Evolutionary conservation across 2,329 filamentous ascomycete species (phyloP).

Genomic region (Botrytis medusae): DNA sequence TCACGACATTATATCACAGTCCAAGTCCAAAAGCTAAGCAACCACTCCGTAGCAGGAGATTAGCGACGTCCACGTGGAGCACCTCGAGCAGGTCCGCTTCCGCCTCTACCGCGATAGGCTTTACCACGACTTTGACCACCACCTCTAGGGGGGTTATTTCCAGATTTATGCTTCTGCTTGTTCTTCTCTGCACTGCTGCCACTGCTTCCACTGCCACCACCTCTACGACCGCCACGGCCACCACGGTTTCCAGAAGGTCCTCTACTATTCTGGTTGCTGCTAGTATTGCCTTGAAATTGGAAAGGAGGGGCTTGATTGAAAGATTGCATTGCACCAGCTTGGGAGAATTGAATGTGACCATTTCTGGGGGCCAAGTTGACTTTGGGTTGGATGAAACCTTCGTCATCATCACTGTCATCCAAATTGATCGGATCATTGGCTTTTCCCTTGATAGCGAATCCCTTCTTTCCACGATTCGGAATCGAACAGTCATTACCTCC

Average conservation of each 20-base stretch:
- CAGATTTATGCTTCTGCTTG: slow-evolving; percentile 3
- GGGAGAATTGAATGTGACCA: slow-evolving; percentile 18
- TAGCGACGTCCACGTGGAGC: slow-evolving; percentile 14
- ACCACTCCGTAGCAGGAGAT: not conserved
- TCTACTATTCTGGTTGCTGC: not conserved
- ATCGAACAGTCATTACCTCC: slow-evolving; percentile 36
- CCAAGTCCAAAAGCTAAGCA: not conserved
- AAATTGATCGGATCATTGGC: slow-evolving; percentile 36
- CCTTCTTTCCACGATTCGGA: slow-evolving; percentile 24
- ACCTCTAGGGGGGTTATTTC: not conserved
- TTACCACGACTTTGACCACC: not conserved
- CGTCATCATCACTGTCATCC: slow-evolving; percentile 36
- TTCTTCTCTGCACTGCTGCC: slow-evolving; percentile 1
- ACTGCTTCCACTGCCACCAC: not conserved
- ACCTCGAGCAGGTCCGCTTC: slow-evolving; percentile 8
- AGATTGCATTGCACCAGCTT: slow-evolving; percentile 3
- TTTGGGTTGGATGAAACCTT: slow-evolving; percentile 36
- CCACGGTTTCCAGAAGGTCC: not conserved
- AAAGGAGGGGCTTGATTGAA: slow-evolving; percentile 8
- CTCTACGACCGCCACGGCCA: slow-evolving; percentile 3
- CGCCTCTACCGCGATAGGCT: slow-evolving; percentile 3
- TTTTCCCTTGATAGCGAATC: slow-evolving; percentile 38
- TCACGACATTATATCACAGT: not conserved
- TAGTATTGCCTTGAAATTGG: slow-evolving; percentile 14
- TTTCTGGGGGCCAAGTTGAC: slow-evolving; percentile 21